phyloP scores from a whole-genome alignment of 331 rosid genomes.

The Cydonia oblonga region DNA sequence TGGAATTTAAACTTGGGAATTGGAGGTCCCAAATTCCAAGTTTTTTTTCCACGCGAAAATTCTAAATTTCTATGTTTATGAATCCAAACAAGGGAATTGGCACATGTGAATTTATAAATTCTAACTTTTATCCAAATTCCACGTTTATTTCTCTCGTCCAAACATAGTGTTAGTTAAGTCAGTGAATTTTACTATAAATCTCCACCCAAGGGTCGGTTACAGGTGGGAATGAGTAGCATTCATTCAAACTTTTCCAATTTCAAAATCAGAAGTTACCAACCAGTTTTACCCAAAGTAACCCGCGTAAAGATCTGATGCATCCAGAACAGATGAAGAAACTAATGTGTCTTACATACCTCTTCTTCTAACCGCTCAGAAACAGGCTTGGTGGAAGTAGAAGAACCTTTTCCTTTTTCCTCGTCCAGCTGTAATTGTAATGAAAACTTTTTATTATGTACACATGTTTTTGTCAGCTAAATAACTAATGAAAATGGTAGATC shows the following conservation, averaged over 20 bases:
- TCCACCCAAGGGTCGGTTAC: not conserved
- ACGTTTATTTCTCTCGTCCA: no score
- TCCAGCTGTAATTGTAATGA: constrained; percentile 39
- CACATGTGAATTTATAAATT: no score
- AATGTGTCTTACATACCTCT: constrained; percentile 44
- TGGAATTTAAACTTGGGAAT: no score
- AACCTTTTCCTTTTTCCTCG: constrained; percentile 65
- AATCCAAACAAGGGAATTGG: no score
- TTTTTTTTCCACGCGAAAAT: no score
- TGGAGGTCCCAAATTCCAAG: no score
- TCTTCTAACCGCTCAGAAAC: constrained; percentile 72
- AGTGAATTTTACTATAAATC: not conserved
- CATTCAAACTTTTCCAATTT: not conserved
- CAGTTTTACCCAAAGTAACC: not conserved
- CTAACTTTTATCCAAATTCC: no score
- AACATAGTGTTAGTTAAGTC: not conserved
- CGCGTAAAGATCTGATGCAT: not conserved
- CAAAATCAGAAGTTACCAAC: not conserved
- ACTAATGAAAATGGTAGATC: not conserved
- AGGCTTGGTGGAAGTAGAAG: constrained; percentile 46
- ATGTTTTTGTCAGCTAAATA: not conserved
- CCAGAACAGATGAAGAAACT: not conserved
- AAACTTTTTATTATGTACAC: not conserved
- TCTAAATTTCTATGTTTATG: no score
- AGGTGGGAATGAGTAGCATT: not conserved